A percentile compares a stretch with the other conserved stretches of the same genome.
Evolutionary conservation across 179 eudicot genomes (phyloP).

Genomic region (Nepenthes alata): DNA sequence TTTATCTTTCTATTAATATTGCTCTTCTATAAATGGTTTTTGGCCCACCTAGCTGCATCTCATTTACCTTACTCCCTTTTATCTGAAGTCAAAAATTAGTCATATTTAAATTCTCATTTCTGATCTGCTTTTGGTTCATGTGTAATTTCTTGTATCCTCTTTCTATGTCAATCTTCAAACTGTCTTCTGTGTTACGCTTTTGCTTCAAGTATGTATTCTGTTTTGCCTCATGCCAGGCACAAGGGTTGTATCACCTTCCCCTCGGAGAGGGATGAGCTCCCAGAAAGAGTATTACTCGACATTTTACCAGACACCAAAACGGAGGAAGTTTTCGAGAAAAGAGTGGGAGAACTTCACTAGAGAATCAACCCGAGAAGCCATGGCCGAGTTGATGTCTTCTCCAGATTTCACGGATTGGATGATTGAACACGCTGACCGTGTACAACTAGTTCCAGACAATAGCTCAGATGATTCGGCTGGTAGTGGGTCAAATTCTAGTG

Average conservation of each 20-base stretch:
- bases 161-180: neutral
- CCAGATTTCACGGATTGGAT: constrained; percentile 85
- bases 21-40: too few species aligned
- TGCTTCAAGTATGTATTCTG: too few species aligned
- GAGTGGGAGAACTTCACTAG: constrained; percentile 68
- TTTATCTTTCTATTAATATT: too few species aligned
- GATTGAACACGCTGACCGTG: constrained; percentile 53
- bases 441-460: constrained; percentile 41
- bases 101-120: too few species aligned
- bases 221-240: constrained; percentile 7
- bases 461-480: constrained; percentile 42
- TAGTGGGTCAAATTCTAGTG: constrained; percentile 71
- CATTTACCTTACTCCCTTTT: too few species aligned
- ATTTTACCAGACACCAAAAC: constrained; percentile 53
- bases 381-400: constrained; percentile 48
- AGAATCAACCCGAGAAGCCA: constrained; percentile 62
- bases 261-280: constrained; percentile 7
- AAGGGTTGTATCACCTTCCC: constrained; percentile 37
- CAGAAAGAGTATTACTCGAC: constrained; percentile 49
- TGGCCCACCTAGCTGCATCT: too few species aligned
- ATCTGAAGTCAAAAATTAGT: too few species aligned
- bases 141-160: neutral
- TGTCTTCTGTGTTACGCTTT: too few species aligned
- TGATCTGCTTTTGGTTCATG: neutral
- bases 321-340: constrained; percentile 52